A percentile compares a stretch with the other conserved stretches of the same genome.
These are phyloP conservation scores for Tarenaya hassleriana DNA, from an alignment of 345 rosid genomes.

Conservation along the genomic window DNA sequence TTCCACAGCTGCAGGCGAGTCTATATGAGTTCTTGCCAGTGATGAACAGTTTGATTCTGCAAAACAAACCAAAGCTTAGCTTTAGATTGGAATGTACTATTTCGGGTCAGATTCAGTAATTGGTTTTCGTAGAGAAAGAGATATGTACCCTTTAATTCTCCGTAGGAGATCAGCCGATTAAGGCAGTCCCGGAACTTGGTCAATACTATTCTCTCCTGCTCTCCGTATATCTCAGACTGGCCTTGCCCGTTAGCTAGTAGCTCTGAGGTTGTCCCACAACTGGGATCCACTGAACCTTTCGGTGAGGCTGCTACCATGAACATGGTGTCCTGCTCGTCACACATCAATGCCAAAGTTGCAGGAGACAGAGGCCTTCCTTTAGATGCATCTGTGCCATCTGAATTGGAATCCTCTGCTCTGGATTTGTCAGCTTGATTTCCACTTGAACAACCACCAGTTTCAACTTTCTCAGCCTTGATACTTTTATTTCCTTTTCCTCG, in stretches of 20 bases:
- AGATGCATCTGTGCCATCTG: slow-evolving; percentile 51
- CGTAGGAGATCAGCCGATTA: slow-evolving; percentile 67
- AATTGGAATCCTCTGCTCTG: slow-evolving; percentile 40
- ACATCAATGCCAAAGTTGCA: slow-evolving; percentile 96
- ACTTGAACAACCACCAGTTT: slow-evolving; percentile 46
- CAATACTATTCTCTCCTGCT: slow-evolving; percentile 75
- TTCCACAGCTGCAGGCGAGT: slow-evolving; percentile 38
- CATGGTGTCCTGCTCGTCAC: slow-evolving; percentile 90
- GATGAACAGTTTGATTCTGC: slow-evolving; percentile 73
- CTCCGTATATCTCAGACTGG: slow-evolving; percentile 55
- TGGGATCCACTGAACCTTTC: slow-evolving; percentile 42
- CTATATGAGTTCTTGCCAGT: slow-evolving; percentile 54
- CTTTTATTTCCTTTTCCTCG: slow-evolving; percentile 43
- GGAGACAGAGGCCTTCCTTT: slow-evolving; percentile 90
- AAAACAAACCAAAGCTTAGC: slow-evolving; percentile 7
- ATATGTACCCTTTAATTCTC: slow-evolving; percentile 42
- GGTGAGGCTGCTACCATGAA: slow-evolving; percentile 67
- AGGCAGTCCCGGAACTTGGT: slow-evolving; percentile 85
- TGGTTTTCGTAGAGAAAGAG: background rate
- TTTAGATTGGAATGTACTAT: background rate
- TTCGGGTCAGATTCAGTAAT: background rate
- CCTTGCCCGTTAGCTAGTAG: slow-evolving; percentile 40
- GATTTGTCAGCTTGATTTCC: slow-evolving; percentile 46
- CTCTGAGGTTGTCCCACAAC: slow-evolving; percentile 45
- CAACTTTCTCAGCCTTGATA: slow-evolving; percentile 36